These are phyloP conservation scores for Niebla homalea DNA, from an alignment of 495 filamentous ascomycete genomes.

Conservation along the genomic window DNA sequence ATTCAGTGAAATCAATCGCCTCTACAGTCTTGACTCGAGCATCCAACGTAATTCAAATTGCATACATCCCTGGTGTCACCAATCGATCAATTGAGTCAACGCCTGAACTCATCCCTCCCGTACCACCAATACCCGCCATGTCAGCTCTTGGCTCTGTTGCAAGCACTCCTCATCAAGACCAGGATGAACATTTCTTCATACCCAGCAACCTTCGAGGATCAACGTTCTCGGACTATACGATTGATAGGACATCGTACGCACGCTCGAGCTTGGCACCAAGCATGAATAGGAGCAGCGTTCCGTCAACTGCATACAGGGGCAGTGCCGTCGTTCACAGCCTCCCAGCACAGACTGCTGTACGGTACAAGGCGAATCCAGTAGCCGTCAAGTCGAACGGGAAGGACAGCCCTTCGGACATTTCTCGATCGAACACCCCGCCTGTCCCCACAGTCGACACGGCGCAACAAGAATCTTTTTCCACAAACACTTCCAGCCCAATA, in stretches of 20 bases:
- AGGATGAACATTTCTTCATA: conserved; percentile 89
- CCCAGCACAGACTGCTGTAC: conserved; percentile 71
- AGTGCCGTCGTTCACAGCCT: conserved; percentile 68
- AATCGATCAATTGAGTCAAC: conserved; percentile 77
- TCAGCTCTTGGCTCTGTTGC: conserved; percentile 32
- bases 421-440: conserved; percentile 14
- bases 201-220: conserved; percentile 86
- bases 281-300: conserved; percentile 63
- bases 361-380: conserved; percentile 79
- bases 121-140: conserved; percentile 77
- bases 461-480: conserved; percentile 1
- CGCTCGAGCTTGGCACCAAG: conserved; percentile 43
- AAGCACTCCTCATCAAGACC: conserved; percentile 39
- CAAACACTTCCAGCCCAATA: conserved; percentile 17
- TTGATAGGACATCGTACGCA: conserved; percentile 51
- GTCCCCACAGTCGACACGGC: conserved; percentile 12
- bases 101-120: conserved; percentile 71
- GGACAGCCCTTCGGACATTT: conserved; percentile 20
- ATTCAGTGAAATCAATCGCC: conserved; percentile 82
- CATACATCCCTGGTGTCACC: conserved; percentile 95
- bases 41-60: conserved; percentile 98
- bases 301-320: conserved; percentile 83
- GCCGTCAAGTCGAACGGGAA: conserved; percentile 53
- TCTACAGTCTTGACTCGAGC: conserved; percentile 91
- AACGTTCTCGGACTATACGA: conserved; percentile 58